Evolutionary conservation across 257 asterid genomes (phyloP).

Genomic region (Anisodus tanguticus): DNA sequence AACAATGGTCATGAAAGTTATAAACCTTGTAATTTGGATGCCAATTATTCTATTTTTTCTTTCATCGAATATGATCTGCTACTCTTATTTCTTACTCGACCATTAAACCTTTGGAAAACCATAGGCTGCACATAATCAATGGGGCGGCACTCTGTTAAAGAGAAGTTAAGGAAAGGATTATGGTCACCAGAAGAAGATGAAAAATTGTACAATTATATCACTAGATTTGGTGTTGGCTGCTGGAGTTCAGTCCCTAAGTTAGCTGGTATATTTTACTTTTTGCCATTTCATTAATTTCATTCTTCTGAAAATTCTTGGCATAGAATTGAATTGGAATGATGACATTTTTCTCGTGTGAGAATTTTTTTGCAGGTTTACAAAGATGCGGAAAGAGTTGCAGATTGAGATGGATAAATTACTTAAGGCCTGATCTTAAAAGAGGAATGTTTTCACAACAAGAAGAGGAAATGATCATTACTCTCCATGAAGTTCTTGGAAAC

Average conservation of each 20-base stretch:
- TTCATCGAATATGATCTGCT: not conserved
- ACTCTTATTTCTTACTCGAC: not conserved
- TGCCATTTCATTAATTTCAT: not conserved
- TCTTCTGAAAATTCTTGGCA: not conserved
- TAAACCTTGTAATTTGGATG: not conserved
- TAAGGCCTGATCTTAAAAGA: constrained; percentile 88
- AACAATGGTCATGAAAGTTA: not conserved
- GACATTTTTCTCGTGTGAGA: not conserved
- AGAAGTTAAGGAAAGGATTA: constrained; percentile 80
- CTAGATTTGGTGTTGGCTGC: constrained; percentile 82
- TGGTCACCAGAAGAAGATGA: constrained; percentile 99
- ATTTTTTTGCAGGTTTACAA: constrained; percentile 58
- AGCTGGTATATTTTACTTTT: constrained; percentile 59
- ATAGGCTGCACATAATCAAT: constrained; percentile 21
- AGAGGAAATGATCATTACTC: constrained; percentile 66
- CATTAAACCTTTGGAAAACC: not conserved
- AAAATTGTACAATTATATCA: constrained; percentile 63
- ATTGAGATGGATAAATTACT: constrained; percentile 81
- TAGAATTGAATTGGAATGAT: no score
- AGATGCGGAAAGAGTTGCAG: constrained; percentile 94
- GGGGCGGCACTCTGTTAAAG: constrained; percentile 76
- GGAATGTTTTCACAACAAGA: constrained; percentile 85
- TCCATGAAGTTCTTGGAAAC: constrained; percentile 77
- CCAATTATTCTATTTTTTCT: not conserved
- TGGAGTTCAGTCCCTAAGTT: constrained; percentile 95